Base-by-base conservation (phyloP, 202 grass and related monocot species). In the Cymbopogon flexuosus region DNA sequence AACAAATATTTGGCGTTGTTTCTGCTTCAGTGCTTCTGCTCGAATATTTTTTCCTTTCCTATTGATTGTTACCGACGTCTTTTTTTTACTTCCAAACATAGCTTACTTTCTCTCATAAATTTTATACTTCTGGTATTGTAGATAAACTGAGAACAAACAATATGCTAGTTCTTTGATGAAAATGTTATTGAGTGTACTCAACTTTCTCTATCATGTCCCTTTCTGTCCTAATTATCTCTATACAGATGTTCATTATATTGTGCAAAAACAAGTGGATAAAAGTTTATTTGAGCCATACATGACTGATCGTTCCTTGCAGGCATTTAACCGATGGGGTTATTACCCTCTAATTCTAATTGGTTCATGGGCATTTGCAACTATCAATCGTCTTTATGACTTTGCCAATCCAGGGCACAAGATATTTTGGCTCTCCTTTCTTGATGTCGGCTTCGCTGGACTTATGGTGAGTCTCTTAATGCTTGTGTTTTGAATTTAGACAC, bases 311-410 rank as follows among this genome's bases (percentile, higher is more conserved):
- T 27, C 27, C 27, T 60, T 85, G 11, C 83, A 98, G 96, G 96
- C 92, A 68, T 85, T 99, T 82, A 99, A 95, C 72, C 83, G 90
- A 42, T 95, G 96, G 96, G 96, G 96, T 74, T 99, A 99, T 80
- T 99, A 95, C 61, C 96, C 96, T 83, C 86, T 99, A 75, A 93
- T 99, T 91, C 81, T 99, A 59, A 99, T 99, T 22, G 92, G 92
- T 40, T 95, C 96, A 77, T 99, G 96, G 96, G 40, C 90, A 41
- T 99, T 99, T 52, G 96, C 85, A 22, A 99, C 96, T 76, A 91
- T 99, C 68, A 96, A 99, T 79, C 84, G 88, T 79, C 62, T 96
- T 37, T 91, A 99, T 51, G 74, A 87, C 79, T 96, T 96, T 73
- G 68, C 88, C 66, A 88, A 93, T 91, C 92, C 92, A 51, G 85